phyloP scores from a whole-genome alignment of 768 basidiomycete genomes.

The Zangia roseola region DNA sequence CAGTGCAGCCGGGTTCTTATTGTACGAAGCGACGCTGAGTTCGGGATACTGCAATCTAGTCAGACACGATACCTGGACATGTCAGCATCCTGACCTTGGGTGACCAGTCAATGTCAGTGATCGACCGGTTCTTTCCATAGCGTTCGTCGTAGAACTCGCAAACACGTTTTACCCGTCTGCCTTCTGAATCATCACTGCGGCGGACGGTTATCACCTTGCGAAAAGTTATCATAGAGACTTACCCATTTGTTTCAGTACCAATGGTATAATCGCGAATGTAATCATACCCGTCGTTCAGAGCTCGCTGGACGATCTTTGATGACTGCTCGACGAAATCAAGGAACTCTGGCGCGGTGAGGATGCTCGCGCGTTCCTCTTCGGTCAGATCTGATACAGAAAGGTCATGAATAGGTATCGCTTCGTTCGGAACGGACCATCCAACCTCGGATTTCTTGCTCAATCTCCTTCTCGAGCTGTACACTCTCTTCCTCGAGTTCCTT shows the following conservation, averaged over 20 bases:
- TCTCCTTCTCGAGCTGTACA: constrained; percentile 79
- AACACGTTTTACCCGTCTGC: constrained; percentile 86
- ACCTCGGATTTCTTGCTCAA: constrained; percentile 86
- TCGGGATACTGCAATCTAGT: constrained; percentile 76
- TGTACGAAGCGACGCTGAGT: constrained; percentile 93
- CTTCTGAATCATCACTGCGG: constrained; percentile 84
- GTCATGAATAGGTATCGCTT: neutral
- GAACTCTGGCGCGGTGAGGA: constrained; percentile 88
- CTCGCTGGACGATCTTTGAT: constrained; percentile 92
- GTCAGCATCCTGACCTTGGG: constrained; percentile 66
- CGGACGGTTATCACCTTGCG: constrained; percentile 6
- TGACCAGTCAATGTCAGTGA: constrained; percentile 98
- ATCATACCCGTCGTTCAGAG: constrained; percentile 93
- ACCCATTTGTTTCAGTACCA: constrained; percentile 82
- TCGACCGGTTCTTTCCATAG: constrained; percentile 88
- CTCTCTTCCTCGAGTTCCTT: constrained; percentile 82
- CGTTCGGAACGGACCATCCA: neutral
- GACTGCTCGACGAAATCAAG: constrained; percentile 92
- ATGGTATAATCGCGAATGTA: constrained; percentile 97
- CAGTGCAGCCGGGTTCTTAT: constrained; percentile 90
- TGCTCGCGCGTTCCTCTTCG: constrained; percentile 79
- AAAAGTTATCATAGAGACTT: constrained; percentile 30
- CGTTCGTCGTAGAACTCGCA: constrained; percentile 93
- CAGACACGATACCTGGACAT: neutral
- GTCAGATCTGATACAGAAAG: constrained; percentile 60